Evolutionary conservation across 345 rosid genomes (phyloP).

Genomic region (Pistacia atlantica): DNA sequence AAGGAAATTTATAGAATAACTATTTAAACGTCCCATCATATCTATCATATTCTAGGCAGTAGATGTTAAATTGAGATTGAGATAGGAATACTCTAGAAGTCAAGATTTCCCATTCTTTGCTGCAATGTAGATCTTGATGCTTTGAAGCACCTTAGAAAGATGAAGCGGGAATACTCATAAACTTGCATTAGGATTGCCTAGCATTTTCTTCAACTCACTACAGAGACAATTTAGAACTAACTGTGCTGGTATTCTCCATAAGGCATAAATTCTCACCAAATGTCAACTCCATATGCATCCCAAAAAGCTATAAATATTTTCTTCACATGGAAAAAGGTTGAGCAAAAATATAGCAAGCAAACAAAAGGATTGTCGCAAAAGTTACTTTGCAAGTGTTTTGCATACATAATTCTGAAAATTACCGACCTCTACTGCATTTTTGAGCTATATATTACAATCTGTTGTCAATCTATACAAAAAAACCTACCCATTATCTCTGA

Average conservation of each 20-base stretch:
- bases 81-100: not conserved
- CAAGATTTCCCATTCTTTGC: too few species aligned
- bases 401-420: slow-evolving; percentile 35
- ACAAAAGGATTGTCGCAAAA: slow-evolving; percentile 6
- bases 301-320: not conserved
- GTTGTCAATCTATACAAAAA: slow-evolving; percentile 63
- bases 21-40: not conserved
- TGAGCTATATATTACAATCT: slow-evolving; percentile 45
- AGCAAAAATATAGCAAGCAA: not conserved
- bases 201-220: not conserved
- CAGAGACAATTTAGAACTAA: not conserved
- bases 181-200: not conserved
- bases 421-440: slow-evolving; percentile 18
- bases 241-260: not conserved
- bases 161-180: not conserved
- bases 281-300: not conserved
- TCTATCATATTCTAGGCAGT: slow-evolving; percentile 3
- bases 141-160: not conserved
- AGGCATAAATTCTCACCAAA: not conserved
- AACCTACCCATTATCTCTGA: slow-evolving; percentile 40
- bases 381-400: slow-evolving; percentile 19
- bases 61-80: not conserved
- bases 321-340: slow-evolving; percentile 3
- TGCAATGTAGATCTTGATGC: not conserved
- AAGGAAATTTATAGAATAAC: too few species aligned